A percentile compares a stretch with the other conserved stretches of the same genome.
Conservation (phyloP, 257 asterid species). For the Fraxinus quadrangulata region DNA sequence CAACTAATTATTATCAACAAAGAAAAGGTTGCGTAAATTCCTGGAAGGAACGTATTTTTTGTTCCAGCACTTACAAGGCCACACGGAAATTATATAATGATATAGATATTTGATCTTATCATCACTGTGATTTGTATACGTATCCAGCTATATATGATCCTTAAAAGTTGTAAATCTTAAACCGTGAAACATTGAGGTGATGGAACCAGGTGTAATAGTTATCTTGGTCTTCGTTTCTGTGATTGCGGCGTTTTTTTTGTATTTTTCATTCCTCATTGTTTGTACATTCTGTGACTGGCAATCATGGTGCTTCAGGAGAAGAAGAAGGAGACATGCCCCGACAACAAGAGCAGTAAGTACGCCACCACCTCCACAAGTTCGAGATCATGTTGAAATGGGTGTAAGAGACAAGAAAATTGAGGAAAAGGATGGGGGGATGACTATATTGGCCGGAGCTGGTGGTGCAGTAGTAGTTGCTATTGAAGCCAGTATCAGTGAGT, state of each 20-base stretch:
- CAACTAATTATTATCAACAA: too few species aligned
- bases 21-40: too few species aligned
- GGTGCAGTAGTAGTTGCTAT: neutral
- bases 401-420: neutral
- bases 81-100: too few species aligned
- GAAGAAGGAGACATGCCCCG: neutral
- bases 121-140: too few species aligned
- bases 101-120: too few species aligned
- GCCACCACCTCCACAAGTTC: neutral
- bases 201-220: constrained; percentile 8
- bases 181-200: too few species aligned
- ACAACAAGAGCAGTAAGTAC: neutral
- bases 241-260: neutral
- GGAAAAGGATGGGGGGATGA: constrained; percentile 25
- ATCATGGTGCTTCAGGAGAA: neutral
- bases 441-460: constrained; percentile 4
- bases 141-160: too few species aligned
- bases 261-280: neutral
- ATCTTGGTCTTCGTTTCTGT: constrained; percentile 2
- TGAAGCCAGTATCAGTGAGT: neutral
- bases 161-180: too few species aligned
- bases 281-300: neutral
- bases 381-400: constrained; percentile 1
- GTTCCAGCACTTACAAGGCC: too few species aligned
- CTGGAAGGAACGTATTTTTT: too few species aligned